Evolutionary conservation across 495 filamentous ascomycete genomes (phyloP), one percentile per base, ranked within the genome.

Genomic region (Penicillium paradoxum): DNA sequence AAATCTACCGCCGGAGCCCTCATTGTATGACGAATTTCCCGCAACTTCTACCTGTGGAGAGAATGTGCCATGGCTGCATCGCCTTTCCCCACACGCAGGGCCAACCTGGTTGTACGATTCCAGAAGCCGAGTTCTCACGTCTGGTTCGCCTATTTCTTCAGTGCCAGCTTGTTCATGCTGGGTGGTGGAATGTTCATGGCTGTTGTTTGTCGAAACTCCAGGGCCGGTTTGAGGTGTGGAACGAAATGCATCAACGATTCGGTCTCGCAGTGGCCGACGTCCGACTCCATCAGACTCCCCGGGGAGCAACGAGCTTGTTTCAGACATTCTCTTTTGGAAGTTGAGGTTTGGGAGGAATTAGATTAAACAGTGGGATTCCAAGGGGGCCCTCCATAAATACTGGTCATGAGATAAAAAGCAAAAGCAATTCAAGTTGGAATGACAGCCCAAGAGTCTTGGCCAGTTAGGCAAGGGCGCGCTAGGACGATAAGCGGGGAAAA

Each of bases 51-150:
- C 72, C n/a, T 79, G 75, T 10, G 88, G 86, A 14, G 86, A 90
- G 66, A 90, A 89, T n/a, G 85, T 86, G 51, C 89, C 89, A 68
- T 91, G 87, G 54, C 82, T 79, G 72, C 86, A 90, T 47, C 76
- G 56, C 49, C 72, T 63, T 60, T 72, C 43, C 42, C 73, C 74
- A 38, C 72, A 74, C 6, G 60, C 54, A 43, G 72, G 69, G 19
- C 64, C 62, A 33, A 52, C 52, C 29, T 59, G 65, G 38, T 73
- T 49, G 48, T 76, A 75, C 4, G 68, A 72, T 38, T 70, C 63
- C 38, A 78, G 54, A 8, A 76, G 60, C 19, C 68, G 63, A 34
- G 70, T 70, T 57, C 65, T 66, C 29, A 54, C 59, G 52, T 69
- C 63, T 6, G 59, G 59, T 40, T 63, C 64, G n/a, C 37, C 52